Evolutionary conservation across 164 flowering plant species (phyloP).

Genomic region (Saururus chinensis): DNA sequence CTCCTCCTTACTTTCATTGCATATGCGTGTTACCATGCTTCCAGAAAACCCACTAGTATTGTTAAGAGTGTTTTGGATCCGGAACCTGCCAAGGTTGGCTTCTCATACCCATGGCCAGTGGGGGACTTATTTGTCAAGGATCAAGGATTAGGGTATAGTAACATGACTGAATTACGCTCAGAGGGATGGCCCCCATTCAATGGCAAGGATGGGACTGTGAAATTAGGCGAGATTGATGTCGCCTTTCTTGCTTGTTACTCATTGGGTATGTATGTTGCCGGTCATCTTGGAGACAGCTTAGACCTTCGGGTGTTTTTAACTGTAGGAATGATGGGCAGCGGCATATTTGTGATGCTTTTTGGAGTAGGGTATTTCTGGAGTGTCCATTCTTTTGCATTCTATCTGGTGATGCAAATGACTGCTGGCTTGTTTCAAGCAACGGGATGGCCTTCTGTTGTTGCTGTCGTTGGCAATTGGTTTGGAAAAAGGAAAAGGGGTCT

Average conservation of each 20-base stretch:
- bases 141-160: constrained; percentile 9
- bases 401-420: constrained; percentile 68
- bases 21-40: constrained; percentile 82
- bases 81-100: constrained; percentile 15
- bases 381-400: constrained; percentile 59
- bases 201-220: constrained; percentile 60
- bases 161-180: background rate
- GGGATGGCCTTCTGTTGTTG: constrained; percentile 98
- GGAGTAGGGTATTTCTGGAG: constrained; percentile 84
- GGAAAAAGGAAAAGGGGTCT: constrained; percentile 84
- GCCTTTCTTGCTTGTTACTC: constrained; percentile 85
- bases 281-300: constrained; percentile 77
- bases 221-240: constrained; percentile 81
- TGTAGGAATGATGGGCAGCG: constrained; percentile 85
- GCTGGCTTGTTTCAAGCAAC: constrained; percentile 97
- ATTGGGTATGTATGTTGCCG: constrained; percentile 78
- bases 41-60: constrained; percentile 82
- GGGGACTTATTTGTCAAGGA: constrained; percentile 45
- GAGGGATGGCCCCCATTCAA: constrained; percentile 84
- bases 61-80: constrained; percentile 79
- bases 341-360: constrained; percentile 67
- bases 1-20: constrained; percentile 76
- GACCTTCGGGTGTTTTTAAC: constrained; percentile 73
- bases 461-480: constrained; percentile 93
- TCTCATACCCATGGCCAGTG: constrained; percentile 38